phyloP scores from a whole-genome alignment of 345 rosid genomes.

The Odontarrhena argentea region DNA sequence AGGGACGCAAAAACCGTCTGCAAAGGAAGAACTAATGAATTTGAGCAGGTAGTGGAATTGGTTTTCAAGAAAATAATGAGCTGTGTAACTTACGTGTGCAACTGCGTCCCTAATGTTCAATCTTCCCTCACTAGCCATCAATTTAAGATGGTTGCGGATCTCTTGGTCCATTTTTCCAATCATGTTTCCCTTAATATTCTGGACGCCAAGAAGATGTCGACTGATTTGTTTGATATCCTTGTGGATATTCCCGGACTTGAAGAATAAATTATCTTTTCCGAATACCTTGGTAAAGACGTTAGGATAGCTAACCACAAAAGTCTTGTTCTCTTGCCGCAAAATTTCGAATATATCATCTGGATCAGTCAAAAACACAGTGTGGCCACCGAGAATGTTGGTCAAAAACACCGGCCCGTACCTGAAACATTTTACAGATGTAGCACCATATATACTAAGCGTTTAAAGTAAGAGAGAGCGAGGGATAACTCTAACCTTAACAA shows the following conservation, averaged over 20 bases:
- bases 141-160: slow-evolving; percentile 11
- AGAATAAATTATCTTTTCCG: slow-evolving; percentile 31
- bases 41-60: not conserved
- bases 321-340: slow-evolving; percentile 46
- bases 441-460: too few relatives aligned
- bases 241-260: slow-evolving; percentile 29
- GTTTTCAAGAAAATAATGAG: not conserved
- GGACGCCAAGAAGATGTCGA: slow-evolving; percentile 37
- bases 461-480: not conserved
- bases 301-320: slow-evolving; percentile 32
- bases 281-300: slow-evolving; percentile 36
- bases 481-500: not conserved
- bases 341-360: slow-evolving; percentile 38
- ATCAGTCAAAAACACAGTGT: slow-evolving; percentile 42
- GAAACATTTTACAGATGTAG: not conserved
- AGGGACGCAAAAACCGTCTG: slow-evolving; percentile 42
- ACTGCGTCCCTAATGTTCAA: slow-evolving; percentile 36
- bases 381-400: slow-evolving; percentile 40
- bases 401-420: slow-evolving; percentile 49
- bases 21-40: not conserved
- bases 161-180: slow-evolving; percentile 27
- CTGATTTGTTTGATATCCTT: slow-evolving; percentile 39
- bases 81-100: not conserved
- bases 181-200: slow-evolving; percentile 26
- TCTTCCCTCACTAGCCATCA: slow-evolving; percentile 30